These are phyloP conservation scores for Chernovozyma sophiae-reginae DNA, from an alignment of 1,139 yeast genomes.

Conservation along the genomic window DNA sequence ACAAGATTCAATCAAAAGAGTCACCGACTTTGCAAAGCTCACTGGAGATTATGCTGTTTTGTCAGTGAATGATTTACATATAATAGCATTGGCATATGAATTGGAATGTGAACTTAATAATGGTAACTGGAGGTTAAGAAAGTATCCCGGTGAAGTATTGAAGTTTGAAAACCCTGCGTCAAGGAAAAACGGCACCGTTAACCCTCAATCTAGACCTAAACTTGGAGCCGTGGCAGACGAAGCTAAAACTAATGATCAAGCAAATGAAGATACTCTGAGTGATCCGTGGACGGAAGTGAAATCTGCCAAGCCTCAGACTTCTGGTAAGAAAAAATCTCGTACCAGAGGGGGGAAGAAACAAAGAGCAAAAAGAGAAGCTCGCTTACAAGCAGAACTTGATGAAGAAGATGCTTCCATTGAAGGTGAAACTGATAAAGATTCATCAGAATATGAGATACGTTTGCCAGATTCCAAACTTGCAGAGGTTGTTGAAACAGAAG, in stretches of 20 bases:
- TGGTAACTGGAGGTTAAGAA: slow-evolving; percentile 69
- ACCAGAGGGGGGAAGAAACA: slow-evolving; percentile 66
- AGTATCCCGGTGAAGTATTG: slow-evolving; percentile 61
- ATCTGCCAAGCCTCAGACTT: slow-evolving; percentile 6
- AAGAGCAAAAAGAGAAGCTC: slow-evolving; percentile 50
- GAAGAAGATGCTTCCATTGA: slow-evolving; percentile 4
- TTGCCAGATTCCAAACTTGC: background rate
- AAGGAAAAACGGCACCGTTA: slow-evolving; percentile 6
- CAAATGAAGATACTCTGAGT: slow-evolving; percentile 5
- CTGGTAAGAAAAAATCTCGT: slow-evolving; percentile 38
- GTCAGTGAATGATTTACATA: slow-evolving; percentile 86
- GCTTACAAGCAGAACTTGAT: slow-evolving; percentile 22
- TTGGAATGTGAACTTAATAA: slow-evolving; percentile 67
- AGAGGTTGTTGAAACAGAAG: slow-evolving; percentile 7
- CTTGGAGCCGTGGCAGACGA: slow-evolving; percentile 10
- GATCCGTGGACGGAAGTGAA: slow-evolving; percentile 18
- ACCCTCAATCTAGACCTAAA: slow-evolving; percentile 2
- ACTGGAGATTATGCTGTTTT: slow-evolving; percentile 92
- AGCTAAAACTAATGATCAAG: background rate
- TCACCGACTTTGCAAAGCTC: slow-evolving; percentile 69
- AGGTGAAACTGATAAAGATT: background rate
- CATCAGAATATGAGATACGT: slow-evolving; percentile 2
- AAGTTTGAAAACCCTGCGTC: slow-evolving; percentile 12
- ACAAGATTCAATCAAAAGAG: slow-evolving; percentile 57
- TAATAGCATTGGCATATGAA: slow-evolving; percentile 88